Evolutionary conservation across 768 basidiomycete species (phyloP).

Genomic region (Auriscalpium vulgare): DNA sequence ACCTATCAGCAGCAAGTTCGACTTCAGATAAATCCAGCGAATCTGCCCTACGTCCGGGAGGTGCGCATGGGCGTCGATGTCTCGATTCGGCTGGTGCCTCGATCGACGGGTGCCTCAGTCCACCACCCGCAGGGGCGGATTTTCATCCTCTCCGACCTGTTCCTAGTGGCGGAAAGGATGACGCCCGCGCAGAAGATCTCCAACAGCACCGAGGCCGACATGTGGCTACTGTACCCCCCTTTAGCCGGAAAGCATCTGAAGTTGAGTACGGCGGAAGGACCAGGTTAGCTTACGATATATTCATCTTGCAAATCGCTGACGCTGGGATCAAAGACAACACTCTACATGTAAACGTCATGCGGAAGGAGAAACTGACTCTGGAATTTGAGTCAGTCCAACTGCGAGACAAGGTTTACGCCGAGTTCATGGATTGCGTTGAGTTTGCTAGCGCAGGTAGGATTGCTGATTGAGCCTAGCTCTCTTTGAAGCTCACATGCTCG

Average conservation of each 20-base stretch:
- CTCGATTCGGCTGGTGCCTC: conserved; percentile 69
- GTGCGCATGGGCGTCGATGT: conserved; percentile 68
- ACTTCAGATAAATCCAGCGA: conserved; percentile 81
- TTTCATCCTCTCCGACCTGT: conserved; percentile 87
- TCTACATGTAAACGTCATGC: conserved; percentile 75
- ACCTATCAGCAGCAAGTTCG: conserved; percentile 63
- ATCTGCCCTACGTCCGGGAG: conserved; percentile 69
- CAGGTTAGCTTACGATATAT: conserved; percentile 38
- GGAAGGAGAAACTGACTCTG: conserved; percentile 75
- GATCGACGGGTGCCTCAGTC: conserved; percentile 64
- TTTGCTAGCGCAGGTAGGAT: conserved; percentile 68
- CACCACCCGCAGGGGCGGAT: conserved; percentile 74
- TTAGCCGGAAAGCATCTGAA: conserved; percentile 88
- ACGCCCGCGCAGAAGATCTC: conserved; percentile 44
- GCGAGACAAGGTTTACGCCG: conserved; percentile 56
- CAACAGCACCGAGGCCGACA: conserved; percentile 55
- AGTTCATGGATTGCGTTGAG: conserved; percentile 79
- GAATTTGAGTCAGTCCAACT: conserved; percentile 48
- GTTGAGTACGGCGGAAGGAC: conserved; percentile 51
- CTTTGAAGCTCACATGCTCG: neutral
- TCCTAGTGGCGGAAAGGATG: conserved; percentile 87
- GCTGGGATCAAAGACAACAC: conserved; percentile 44
- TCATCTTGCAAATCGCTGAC: neutral
- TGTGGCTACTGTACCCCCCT: conserved; percentile 93
- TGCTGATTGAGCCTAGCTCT: neutral